A percentile compares a stretch with the other conserved stretches of the same genome.
These are phyloP conservation scores for Trichosporon sp. DNA, from an alignment of 1,284 basidiomycete species.

Conservation along the genomic window DNA sequence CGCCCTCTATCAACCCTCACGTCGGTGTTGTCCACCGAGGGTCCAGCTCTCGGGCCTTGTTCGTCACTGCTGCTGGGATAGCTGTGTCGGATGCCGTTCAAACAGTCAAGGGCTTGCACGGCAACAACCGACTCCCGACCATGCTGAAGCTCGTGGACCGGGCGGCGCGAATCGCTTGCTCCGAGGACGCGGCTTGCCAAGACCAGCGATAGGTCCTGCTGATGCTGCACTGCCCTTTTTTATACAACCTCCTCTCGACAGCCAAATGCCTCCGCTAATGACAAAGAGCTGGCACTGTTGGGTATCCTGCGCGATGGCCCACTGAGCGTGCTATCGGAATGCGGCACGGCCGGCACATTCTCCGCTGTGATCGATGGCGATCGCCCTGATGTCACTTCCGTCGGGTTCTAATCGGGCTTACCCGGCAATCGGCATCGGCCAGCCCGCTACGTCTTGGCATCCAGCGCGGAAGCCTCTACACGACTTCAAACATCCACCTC, in stretches of 20 bases:
- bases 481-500: not conserved
- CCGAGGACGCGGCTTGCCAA: not conserved
- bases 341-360: not conserved
- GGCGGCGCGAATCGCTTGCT: not conserved
- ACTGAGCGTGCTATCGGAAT: too few species aligned
- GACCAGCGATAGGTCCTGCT: too few species aligned
- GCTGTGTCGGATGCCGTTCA: not conserved
- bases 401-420: not conserved
- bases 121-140: not conserved
- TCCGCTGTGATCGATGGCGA: too few species aligned
- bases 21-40: not conserved
- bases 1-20: not conserved
- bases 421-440: not conserved
- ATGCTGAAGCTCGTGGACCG: constrained; percentile 7
- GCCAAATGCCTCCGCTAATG: too few species aligned
- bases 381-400: not conserved
- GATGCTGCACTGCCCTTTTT: too few species aligned
- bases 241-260: too few species aligned
- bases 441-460: not conserved
- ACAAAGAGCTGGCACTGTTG: too few species aligned
- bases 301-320: too few species aligned
- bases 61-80: constrained; percentile 3
- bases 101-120: not conserved
- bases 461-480: too few species aligned
- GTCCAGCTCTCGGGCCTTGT: not conserved